Base-by-base conservation (phyloP, 2,329 filamentous ascomycete genomes). In the Claviceps lovelessii region DNA sequence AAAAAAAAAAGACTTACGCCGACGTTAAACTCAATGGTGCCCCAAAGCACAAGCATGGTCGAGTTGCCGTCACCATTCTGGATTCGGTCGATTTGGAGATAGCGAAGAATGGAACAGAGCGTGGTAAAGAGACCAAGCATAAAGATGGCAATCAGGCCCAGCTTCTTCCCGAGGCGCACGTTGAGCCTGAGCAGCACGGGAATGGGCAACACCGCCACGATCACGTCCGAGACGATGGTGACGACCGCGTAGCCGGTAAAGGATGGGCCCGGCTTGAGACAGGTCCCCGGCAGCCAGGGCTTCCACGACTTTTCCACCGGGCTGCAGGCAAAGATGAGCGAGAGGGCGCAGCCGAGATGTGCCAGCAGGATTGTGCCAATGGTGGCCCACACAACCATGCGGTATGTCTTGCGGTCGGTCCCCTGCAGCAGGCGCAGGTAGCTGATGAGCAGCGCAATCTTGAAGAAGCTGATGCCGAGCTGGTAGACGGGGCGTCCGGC, bases 1-100 rank as follows among this genome's bases (percentile, higher is more conserved):
- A 23, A 23, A 23, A 23, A 23, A 15, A 11, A 9, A 17, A 3
- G 2, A 61, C 75, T 61, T 70, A 79, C 76, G 11, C 77, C 77
- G 35, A 79, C 72, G 58, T 80, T 79, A 63, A 80, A 76, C 61
- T 80, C 77, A 54, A 80, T 75, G 2, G 73, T 75, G 5, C 77
- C 77, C 77, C 77, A 80, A 0, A 80, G 65, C 0, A 80, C 70
- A 11, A 80, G 67, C 72, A 77, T 76, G 5, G 77, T 79, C 0
- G 77, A 78, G 59, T 79, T 76, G 9, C 76, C 75, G 42, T 78
- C 75, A 2, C 73, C 74, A 13, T 66, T 64, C 17, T 74, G 72
- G 44, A 80, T 76, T 0, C 71, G 66, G 57, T 73, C 63, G 56
- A 80, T 79, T 58, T 79, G 75, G 0, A 70, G 65, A 55, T 79